Conservation (phyloP, 1,284 basidiomycete genomes). For the Mycosarcoma maydis region DNA sequence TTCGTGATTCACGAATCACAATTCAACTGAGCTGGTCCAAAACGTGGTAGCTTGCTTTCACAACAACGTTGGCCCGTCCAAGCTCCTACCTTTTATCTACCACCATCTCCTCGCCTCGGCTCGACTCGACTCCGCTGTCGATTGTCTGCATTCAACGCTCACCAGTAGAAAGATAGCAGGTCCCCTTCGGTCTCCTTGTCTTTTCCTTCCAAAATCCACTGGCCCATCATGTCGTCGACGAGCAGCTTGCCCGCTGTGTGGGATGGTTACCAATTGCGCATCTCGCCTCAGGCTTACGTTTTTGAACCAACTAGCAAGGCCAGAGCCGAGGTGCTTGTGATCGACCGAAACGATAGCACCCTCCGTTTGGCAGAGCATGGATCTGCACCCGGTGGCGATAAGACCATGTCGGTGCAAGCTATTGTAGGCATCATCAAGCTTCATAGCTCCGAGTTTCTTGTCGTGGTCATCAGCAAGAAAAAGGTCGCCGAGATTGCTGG, state of each 20-base stretch:
- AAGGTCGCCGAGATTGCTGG: conserved; percentile 82
- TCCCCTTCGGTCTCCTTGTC: no score
- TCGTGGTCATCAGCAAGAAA: conserved; percentile 86
- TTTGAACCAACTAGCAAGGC: conserved; percentile 34
- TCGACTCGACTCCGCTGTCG: no score
- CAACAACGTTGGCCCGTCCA: no score
- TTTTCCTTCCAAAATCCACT: no score
- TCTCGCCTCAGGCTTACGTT: conserved; percentile 34
- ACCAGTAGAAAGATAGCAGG: no score
- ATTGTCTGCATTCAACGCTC: no score
- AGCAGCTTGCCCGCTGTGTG: conserved; percentile 32
- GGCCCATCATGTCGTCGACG: conserved; percentile 31
- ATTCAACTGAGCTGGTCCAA: no score
- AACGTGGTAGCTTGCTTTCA: no score
- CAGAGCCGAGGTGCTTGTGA: conserved; percentile 21
- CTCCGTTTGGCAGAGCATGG: conserved; percentile 27
- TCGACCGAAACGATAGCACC: conserved; percentile 39
- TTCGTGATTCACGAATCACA: no score
- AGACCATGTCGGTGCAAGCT: conserved; percentile 50
- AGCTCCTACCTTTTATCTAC: no score
- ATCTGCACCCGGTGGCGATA: conserved; percentile 23
- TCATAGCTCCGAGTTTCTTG: conserved; percentile 77
- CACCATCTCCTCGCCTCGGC: no score
- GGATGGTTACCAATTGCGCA: conserved; percentile 35
- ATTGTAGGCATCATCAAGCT: conserved; percentile 63